A percentile compares a stretch with the other conserved stretches of the same genome.
Conservation (phyloP, 306 rosid species). For the Clitoria ternatea region DNA sequence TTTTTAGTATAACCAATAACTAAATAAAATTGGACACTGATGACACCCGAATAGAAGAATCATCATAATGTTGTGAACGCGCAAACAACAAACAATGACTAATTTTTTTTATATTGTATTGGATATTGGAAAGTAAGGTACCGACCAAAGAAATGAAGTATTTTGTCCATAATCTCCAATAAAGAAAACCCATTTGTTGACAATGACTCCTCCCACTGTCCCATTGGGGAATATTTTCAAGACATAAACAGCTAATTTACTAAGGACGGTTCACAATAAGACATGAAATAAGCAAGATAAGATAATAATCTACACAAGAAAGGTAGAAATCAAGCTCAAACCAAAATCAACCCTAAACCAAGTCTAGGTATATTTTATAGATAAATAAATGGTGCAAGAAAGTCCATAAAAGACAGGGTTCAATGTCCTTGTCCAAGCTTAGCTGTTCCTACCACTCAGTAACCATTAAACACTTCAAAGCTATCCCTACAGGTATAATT, state of each 20-base stretch:
- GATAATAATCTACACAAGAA: slow-evolving; percentile 43
- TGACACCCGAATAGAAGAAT: slow-evolving; percentile 32
- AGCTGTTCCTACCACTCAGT: slow-evolving; percentile 69
- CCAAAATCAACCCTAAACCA: background rate
- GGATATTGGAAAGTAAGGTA: slow-evolving; percentile 21
- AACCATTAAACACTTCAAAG: slow-evolving; percentile 48
- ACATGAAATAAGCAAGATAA: slow-evolving; percentile 33
- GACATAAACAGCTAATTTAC: slow-evolving; percentile 58
- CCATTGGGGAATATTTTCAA: slow-evolving; percentile 47
- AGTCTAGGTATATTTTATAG: too few relatives aligned
- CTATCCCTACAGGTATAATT: slow-evolving; percentile 39
- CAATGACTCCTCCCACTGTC: slow-evolving; percentile 52
- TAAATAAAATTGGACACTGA: slow-evolving; percentile 21
- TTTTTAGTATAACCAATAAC: background rate
- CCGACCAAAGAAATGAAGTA: slow-evolving; percentile 51
- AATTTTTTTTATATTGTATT: slow-evolving; percentile 7
- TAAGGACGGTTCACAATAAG: slow-evolving; percentile 41
- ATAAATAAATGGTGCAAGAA: background rate
- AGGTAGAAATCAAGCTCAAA: slow-evolving; percentile 22
- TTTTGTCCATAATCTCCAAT: slow-evolving; percentile 41
- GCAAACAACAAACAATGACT: slow-evolving; percentile 37
- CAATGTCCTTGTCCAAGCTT: slow-evolving; percentile 67
- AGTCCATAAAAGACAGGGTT: slow-evolving; percentile 74
- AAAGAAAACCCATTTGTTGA: slow-evolving; percentile 52
- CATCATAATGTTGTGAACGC: slow-evolving; percentile 34